Evolutionary conservation across 2,329 filamentous ascomycete genomes (phyloP).

Genomic region (Calonectria multiphialidica): DNA sequence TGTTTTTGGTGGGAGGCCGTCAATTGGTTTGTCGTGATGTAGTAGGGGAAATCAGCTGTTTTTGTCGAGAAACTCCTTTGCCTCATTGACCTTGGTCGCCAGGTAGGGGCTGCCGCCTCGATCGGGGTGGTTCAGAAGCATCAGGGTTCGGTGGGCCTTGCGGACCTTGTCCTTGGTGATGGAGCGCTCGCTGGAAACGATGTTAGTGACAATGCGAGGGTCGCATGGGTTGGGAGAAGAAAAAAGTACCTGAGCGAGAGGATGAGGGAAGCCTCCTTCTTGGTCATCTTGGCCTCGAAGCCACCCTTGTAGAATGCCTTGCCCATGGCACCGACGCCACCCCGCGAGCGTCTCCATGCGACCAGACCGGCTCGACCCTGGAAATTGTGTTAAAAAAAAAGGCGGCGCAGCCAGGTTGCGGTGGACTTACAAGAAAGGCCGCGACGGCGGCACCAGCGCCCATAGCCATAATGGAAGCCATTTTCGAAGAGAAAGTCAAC

Average conservation of each 20-base stretch:
- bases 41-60: slow-evolving; percentile 35
- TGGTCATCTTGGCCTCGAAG: slow-evolving; percentile 96
- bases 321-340: slow-evolving; percentile 82
- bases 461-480: slow-evolving; percentile 59
- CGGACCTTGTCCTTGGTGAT: slow-evolving; percentile 93
- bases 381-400: slow-evolving; percentile 26
- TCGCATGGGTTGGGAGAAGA: not conserved
- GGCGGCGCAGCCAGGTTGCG: not conserved
- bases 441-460: slow-evolving; percentile 64
- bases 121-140: slow-evolving; percentile 98
- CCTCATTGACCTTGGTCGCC: slow-evolving; percentile 98
- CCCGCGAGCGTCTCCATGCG: slow-evolving; percentile 85
- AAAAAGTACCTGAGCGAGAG: slow-evolving; percentile 83
- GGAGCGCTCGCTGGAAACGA: slow-evolving; percentile 77
- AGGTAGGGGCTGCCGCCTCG: slow-evolving; percentile 96
- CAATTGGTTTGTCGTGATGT: slow-evolving; percentile 22
- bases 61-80: slow-evolving; percentile 96
- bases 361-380: slow-evolving; percentile 94
- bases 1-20: not conserved
- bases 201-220: slow-evolving; percentile 19
- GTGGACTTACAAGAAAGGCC: slow-evolving; percentile 60
- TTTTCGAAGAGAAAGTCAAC: slow-evolving; percentile 33
- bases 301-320: slow-evolving; percentile 98
- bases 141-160: slow-evolving; percentile 94
- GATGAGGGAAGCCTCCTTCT: slow-evolving; percentile 90